Evolutionary conservation across 495 filamentous ascomycete genomes (phyloP).

Genomic region (Hypomontagnella submonticulosa): DNA sequence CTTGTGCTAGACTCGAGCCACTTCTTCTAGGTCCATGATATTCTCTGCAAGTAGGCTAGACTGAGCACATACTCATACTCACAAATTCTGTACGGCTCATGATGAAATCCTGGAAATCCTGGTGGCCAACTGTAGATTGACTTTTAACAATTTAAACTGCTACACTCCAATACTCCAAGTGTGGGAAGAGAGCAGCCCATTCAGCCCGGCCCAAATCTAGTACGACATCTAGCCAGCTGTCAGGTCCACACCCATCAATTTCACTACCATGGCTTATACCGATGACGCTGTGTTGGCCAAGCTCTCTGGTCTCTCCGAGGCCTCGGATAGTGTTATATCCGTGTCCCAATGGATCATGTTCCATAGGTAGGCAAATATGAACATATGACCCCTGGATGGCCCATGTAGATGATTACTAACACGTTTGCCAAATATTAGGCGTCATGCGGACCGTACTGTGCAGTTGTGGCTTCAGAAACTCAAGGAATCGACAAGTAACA

Average conservation of each 20-base stretch:
- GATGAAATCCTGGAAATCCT: constrained; percentile 31
- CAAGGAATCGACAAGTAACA: constrained; percentile 82
- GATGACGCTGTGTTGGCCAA: constrained; percentile 94
- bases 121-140: constrained; percentile 41
- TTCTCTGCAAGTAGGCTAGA: constrained; percentile 30
- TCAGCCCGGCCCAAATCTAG: constrained; percentile 10
- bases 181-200: background rate
- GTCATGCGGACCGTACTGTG: constrained; percentile 88
- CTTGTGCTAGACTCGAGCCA: constrained; percentile 19
- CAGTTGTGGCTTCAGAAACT: constrained; percentile 90
- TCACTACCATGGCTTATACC: constrained; percentile 81
- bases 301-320: constrained; percentile 93
- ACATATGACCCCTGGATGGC: constrained; percentile 8
- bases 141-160: constrained; percentile 30
- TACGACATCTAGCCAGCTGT: background rate
- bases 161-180: constrained; percentile 3
- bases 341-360: constrained; percentile 99
- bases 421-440: constrained; percentile 60
- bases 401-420: constrained; percentile 26
- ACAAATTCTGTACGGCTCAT: constrained; percentile 10
- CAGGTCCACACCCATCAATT: background rate
- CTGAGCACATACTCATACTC: constrained; percentile 16
- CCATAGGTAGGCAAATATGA: constrained; percentile 74
- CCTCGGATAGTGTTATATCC: constrained; percentile 93
- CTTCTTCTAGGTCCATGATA: constrained; percentile 17